phyloP scores from a whole-genome alignment of 2,329 filamentous ascomycete genomes.

The Stachybotrys elegans region DNA sequence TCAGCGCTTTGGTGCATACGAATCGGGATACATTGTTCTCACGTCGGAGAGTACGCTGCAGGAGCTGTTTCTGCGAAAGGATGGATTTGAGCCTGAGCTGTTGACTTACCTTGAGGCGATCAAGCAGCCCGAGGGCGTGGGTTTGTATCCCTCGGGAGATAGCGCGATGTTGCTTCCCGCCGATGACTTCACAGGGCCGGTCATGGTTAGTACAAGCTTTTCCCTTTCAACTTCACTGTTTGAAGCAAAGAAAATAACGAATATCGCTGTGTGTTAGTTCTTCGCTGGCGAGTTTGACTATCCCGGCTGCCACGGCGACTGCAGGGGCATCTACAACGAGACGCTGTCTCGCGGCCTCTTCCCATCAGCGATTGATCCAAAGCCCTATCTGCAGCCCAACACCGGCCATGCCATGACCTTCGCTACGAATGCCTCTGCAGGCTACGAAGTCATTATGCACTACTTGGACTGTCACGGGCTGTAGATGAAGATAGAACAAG shows the following conservation, averaged over 20 bases:
- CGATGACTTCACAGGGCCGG: slow-evolving; percentile 20
- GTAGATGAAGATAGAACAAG: too few species aligned
- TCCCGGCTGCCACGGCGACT: slow-evolving; percentile 29
- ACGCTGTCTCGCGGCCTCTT: slow-evolving; percentile 14
- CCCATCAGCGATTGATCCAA: slow-evolving; percentile 20
- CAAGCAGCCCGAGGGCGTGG: slow-evolving; percentile 27
- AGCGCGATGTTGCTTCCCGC: slow-evolving; percentile 17
- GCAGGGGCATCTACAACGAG: slow-evolving; percentile 16
- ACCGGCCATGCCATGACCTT: slow-evolving; percentile 29
- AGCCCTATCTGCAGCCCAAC: slow-evolving; percentile 26
- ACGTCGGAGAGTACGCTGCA: slow-evolving; percentile 20
- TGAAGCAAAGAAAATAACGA: neutral
- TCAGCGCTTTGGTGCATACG: slow-evolving; percentile 10
- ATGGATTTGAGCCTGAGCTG: slow-evolving; percentile 20
- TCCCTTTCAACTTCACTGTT: neutral
- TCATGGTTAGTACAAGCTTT: slow-evolving; percentile 14
- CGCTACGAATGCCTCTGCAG: slow-evolving; percentile 28
- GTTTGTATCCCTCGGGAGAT: slow-evolving; percentile 19
- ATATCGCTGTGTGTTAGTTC: slow-evolving; percentile 8
- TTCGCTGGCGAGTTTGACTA: slow-evolving; percentile 26
- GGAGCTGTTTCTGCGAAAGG: slow-evolving; percentile 26
- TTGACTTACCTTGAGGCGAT: slow-evolving; percentile 22
- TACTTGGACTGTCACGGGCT: neutral
- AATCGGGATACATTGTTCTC: slow-evolving; percentile 15
- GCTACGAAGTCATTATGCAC: slow-evolving; percentile 17